Percentiles rank a stretch among this genome's conserved stretches.
Evolutionary conservation across 2,329 filamentous ascomycete genomes (phyloP).

Genomic region (Dactylellina sp.): DNA sequence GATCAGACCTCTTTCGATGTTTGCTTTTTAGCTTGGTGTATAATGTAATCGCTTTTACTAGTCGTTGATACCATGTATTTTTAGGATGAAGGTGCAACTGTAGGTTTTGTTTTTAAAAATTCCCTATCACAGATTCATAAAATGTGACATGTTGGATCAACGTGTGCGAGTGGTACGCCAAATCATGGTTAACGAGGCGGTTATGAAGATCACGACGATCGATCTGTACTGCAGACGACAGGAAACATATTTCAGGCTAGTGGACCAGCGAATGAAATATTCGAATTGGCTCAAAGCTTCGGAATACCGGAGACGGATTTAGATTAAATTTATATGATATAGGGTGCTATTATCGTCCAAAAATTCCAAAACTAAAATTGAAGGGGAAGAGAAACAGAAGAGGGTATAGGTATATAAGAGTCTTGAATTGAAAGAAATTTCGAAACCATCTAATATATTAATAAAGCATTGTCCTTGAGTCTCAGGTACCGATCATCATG

Average conservation of each 20-base stretch:
- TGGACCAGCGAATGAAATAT: too few relatives aligned
- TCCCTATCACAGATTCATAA: too few relatives aligned
- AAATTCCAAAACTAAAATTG: background rate
- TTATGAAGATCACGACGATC: conserved; percentile 21
- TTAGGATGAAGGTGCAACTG: conserved; percentile 40
- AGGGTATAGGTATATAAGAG: too few relatives aligned
- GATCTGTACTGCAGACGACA: too few relatives aligned
- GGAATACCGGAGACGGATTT: too few relatives aligned
- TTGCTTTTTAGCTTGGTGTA: conserved; percentile 26
- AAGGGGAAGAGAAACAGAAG: background rate
- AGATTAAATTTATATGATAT: background rate
- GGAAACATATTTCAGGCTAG: background rate
- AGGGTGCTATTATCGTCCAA: background rate
- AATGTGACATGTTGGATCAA: background rate
- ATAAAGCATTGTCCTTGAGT: background rate
- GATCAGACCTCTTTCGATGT: conserved; percentile 1
- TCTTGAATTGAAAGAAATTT: background rate
- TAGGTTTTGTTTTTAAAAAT: conserved; percentile 15
- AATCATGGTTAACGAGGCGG: conserved; percentile 6
- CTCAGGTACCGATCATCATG: background rate
- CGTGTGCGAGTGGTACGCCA: background rate
- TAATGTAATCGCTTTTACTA: conserved; percentile 33
- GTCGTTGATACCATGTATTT: conserved; percentile 56
- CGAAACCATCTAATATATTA: conserved; percentile 5
- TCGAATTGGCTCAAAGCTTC: too few relatives aligned